These are phyloP conservation scores for Globisporangium barbulae DNA, from an alignment of 352 stramenopile species.

Conservation along the genomic window DNA sequence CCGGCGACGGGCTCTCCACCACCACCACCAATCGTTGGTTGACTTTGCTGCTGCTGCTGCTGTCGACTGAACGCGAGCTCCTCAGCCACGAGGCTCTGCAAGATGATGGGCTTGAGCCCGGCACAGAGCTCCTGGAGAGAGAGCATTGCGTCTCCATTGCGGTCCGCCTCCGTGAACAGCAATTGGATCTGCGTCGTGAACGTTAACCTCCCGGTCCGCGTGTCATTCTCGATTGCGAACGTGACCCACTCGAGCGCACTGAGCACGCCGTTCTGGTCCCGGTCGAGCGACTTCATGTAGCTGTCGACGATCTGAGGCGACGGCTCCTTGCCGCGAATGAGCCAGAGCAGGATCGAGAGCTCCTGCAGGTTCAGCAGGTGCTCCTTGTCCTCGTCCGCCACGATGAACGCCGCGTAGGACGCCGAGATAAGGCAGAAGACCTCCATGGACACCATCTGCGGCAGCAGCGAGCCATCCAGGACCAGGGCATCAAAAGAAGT, in stretches of 20 bases:
- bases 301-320: constrained; percentile 27
- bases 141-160: constrained; percentile 53
- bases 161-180: constrained; percentile 48
- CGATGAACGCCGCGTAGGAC: constrained; percentile 58
- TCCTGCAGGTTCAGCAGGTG: constrained; percentile 54
- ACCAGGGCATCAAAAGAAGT: neutral
- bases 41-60: neutral
- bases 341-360: constrained; percentile 59
- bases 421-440: constrained; percentile 60
- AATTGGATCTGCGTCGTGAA: constrained; percentile 55
- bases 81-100: constrained; percentile 20
- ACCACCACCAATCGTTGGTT: neutral
- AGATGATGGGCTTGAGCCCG: constrained; percentile 41
- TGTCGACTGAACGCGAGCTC: neutral
- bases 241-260: constrained; percentile 67
- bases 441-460: constrained; percentile 39
- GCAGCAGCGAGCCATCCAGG: constrained; percentile 4
- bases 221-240: constrained; percentile 55
- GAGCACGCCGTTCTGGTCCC: constrained; percentile 43
- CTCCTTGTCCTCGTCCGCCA: constrained; percentile 57
- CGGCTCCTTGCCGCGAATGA: constrained; percentile 67
- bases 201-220: constrained; percentile 31
- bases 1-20: neutral
- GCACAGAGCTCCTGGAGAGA: constrained; percentile 48
- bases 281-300: constrained; percentile 65